Base-by-base conservation (phyloP, 1,139 yeast genomes). In the Saccharomycopsis crataegensis region DNA sequence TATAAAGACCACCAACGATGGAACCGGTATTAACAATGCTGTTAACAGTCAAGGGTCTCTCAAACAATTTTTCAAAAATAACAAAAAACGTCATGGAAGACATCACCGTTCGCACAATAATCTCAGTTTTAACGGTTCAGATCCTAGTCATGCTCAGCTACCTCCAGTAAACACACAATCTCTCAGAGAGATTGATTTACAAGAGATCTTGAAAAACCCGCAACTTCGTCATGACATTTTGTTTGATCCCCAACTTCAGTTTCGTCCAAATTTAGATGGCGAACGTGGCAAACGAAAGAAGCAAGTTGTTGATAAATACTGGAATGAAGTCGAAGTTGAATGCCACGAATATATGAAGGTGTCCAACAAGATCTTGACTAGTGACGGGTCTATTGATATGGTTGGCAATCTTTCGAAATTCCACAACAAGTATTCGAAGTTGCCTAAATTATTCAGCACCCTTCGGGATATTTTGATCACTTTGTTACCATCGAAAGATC, bases 141-240 rank as follows among this genome's bases (percentile, higher is more conserved):
- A 54, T 54, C 11, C 52, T 8, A 40, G 14, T 22, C 37, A 17
- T 17, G 75, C 76, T 22, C 68, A 74, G 33, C 66, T 75, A n/a
- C 98, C 98, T 1, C 96, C 96, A 0, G 91, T 90, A 55, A 89
- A 88, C 67, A 72, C 88, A 55, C 93, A 86, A 64, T 82, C 90
- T 45, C 75, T 91, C 61, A 81, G 85, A 61, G 96, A 90, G 67
- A 87, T 91, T 57, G 97, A 91, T 64, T 71, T 91, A 53, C 88
- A 86, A 59, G 96, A 90, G 65, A 90, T 93, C 55, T 76, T 91
- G 62, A 87, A 87, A 65, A 91, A 91, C 68, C 96, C 96, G 8
- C 96, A 89, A 68, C 74, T 91, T 57, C 79, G 98, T 59, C 98
- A 91, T 67, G 98, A 91, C 65, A 88, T 91, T 56, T 76, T 89